Base-by-base conservation (phyloP, 78 protist genomes). In the Pigoraptor vietnamica region DNA sequence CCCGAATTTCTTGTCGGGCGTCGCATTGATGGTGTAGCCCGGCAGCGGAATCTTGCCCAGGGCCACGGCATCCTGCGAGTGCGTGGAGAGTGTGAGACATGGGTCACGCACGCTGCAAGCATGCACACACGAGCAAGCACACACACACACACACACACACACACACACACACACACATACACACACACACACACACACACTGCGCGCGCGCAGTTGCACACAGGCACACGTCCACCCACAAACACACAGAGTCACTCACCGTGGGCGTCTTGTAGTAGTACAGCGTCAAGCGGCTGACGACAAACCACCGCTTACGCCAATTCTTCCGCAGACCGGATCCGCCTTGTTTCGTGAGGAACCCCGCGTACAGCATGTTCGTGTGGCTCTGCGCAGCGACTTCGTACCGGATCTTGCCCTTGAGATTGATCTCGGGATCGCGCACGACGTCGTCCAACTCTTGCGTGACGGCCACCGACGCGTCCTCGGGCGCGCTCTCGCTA, bases 291-390 rank as follows among this genome's bases (percentile, higher is more conserved):
- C 40, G 37, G 25, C 1, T 10, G 40, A 89, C 81, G 39, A 89
- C 91, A 89, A 89, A 89, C n/a, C 36, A 89, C 29, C 91, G 91
- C 81, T 33, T 0, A 23, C 34, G 23, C 91, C 91, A 89, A 40
- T 35, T 89, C 1, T 40, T 38, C 34, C 37, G 38, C 9, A 87
- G 39, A 25, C 36, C 79, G 24, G 35, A 2, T 0, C 81, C 34
- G 24, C 90, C 90, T 0, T 2, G 35, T 35, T 87, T 87, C 34
- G 14, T 24, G 40, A 87, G 90, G n/a, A 1, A 87, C 34, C 90
- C 90, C 1, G 23, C 2, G 38, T 25, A 79, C 32, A 25, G 21
- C 84, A 25, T 14, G 84, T 79, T 14, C 34, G 32, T 79, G 84
- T 79, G 84, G 84, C 84, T 79, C 34, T 14, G 34, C 34, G 84